Evolutionary conservation across 2,329 filamentous ascomycete genomes (phyloP), one percentile per base, ranked within the genome.

Genomic region (Boeremia exigua): DNA sequence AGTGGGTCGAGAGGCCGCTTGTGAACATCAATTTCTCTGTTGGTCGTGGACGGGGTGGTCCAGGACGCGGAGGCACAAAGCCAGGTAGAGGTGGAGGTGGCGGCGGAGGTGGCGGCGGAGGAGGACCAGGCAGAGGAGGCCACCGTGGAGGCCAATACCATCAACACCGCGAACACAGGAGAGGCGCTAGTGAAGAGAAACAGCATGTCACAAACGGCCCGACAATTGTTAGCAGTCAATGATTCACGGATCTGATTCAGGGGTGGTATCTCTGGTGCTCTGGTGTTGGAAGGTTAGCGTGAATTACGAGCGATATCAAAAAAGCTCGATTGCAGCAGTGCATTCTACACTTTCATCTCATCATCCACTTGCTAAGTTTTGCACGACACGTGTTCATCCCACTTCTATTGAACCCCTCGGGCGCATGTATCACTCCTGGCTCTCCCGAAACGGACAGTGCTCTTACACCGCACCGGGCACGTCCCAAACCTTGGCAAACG

Each of bases 1-100:
- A 86, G 38, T 89, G 88, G 84, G 88, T 87, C 0, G 87, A 88
- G 45, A 76, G 86, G 19, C 89, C 90, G 0, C 69, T 74, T 9
- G 63, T 70, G 3, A 65, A 61, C 25, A 74, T 75, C 57, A 68
- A 72, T 17, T 75, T 75, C 30, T 70, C 69, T 1, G 68, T 75
- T 4, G 69, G 77, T 14, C 72, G 77, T 4, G 71, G 62, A 1
- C 43, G 54, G 19, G 54, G 54, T n/a, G 48, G 54, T 6, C 48
- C 54, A 17, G 54, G 54, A 8, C 48, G 54, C 3, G 54, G 54
- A 25, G 54, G 54, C 17, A 57, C 54, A 10, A 25, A 48, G n/a
- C 48, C 43, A 2, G 38, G 37, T 10, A 44, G 43, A 29, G 44
- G 54, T 1, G 43, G 50, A 17, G 29, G 43, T 12, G 43, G 50